Evolutionary conservation across 2,329 filamentous ascomycete species (phyloP), one percentile per base, ranked within the genome.

Genomic region (Sclerotinia glacialis): DNA sequence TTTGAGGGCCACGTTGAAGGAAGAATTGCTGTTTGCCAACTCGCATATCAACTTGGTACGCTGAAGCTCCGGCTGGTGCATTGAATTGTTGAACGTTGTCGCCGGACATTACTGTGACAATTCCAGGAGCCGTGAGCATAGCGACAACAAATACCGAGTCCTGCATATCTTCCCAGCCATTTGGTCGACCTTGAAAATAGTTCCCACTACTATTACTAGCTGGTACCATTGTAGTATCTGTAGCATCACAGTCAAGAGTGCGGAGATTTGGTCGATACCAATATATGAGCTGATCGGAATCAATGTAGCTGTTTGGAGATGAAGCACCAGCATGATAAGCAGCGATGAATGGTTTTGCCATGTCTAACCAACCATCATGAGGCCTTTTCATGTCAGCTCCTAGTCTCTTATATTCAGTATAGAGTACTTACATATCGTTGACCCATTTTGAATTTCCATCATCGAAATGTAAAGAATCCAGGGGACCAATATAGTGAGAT

Each of bases 401-500:
- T 14, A 8, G 12, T 44, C 14, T 40, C 4, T 37, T 0, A 2
- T 8, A 26, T 28, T 2, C 0, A 34, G 9, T 11, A 5, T 46
- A 26, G n/a, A 6, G 3, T 5, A 61, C 67, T 60, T 58, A 72
- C 71, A 72, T 72, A 31, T 72, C 71, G 40, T 72, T 72, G n/a
- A 62, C 59, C 70, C 77, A 77, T 66, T 78, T 80, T 2, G 83
- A 81, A 34, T 70, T 71, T 42, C 71, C 71, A 58, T 72, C 69
- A 55, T 72, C 71, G 31, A 61, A 69, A 54, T 73, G 71, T 73
- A 65, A 78, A 77, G 16, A 79, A 76, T 63, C 83, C 71, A 5
- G 80, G 6, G 72, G 80, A 11, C 81, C 81, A 58, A 83, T 82
- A 69, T 84, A 83, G 70, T 83, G 81, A 1, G 81, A 79, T 70